phyloP scores from a whole-genome alignment of 345 rosid genomes.

The Salix suchowensis region DNA sequence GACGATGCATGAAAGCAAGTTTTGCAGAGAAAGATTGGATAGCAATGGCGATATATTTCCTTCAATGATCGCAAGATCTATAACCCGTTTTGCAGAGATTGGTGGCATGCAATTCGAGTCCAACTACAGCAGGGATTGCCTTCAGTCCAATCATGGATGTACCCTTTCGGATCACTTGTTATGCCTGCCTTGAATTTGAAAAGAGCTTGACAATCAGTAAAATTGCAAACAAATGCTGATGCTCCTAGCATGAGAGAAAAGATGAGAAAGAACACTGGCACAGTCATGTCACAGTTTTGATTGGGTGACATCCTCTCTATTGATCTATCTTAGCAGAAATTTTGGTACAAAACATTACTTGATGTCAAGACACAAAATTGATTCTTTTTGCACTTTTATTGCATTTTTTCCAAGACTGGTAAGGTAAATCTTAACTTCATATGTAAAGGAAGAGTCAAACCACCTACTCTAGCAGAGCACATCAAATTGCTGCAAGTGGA shows the following conservation, averaged over 20 bases:
- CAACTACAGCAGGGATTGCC: constrained; percentile 8
- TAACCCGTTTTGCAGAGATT: background rate
- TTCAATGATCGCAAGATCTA: background rate
- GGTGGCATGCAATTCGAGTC: constrained; percentile 13
- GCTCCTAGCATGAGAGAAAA: background rate
- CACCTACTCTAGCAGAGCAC: background rate
- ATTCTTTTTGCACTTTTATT: background rate
- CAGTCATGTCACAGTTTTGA: background rate
- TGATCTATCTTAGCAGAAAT: background rate
- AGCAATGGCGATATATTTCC: background rate
- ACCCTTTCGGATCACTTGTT: background rate
- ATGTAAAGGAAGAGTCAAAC: background rate
- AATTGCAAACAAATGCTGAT: constrained; percentile 1
- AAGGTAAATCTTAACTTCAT: too few species aligned
- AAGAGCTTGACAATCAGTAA: background rate
- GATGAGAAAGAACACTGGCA: constrained; percentile 1
- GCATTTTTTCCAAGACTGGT: background rate
- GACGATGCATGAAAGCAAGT: too few species aligned
- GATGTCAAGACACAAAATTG: background rate
- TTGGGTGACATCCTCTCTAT: background rate
- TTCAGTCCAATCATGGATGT: constrained; percentile 6
- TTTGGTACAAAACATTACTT: background rate
- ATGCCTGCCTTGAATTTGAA: constrained; percentile 12
- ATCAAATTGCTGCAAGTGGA: too few species aligned
- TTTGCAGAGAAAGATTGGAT: too few species aligned